phyloP scores from a whole-genome alignment of 192 early-diverging fungal species.

The Coemansia sp. region DNA sequence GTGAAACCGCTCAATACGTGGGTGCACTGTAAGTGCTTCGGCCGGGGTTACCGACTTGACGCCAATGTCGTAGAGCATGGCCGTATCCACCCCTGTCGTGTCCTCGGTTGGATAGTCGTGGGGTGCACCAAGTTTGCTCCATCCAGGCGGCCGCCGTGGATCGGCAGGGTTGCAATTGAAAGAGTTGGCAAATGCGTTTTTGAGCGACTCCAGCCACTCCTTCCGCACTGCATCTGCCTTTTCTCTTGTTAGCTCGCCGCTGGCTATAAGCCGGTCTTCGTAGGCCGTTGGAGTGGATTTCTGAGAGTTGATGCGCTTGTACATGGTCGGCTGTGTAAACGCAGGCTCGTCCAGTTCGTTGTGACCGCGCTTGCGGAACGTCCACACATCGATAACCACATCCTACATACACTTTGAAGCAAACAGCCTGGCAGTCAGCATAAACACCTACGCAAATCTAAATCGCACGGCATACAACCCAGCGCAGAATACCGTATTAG shows the following conservation, averaged over 20 bases:
- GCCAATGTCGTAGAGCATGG: conserved; percentile 67
- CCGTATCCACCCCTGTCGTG: conserved; percentile 62
- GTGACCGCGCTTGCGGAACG: conserved; percentile 94
- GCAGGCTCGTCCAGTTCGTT: conserved; percentile 97
- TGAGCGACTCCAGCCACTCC: conserved; percentile 30
- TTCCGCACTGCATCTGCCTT: conserved; percentile 11
- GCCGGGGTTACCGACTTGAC: conserved; percentile 67
- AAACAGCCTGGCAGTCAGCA: no score
- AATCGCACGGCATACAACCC: background rate
- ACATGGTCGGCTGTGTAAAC: conserved; percentile 96
- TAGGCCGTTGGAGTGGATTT: conserved; percentile 79
- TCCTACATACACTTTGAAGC: conserved; percentile 60
- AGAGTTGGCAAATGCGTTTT: conserved; percentile 24
- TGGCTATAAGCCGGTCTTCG: conserved; percentile 58
- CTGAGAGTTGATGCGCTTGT: conserved; percentile 78
- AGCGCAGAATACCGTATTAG: background rate
- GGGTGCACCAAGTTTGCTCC: conserved; percentile 11
- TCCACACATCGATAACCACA: conserved; percentile 90
- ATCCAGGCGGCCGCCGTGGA: conserved; percentile 7
- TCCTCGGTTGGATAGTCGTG: conserved; percentile 17
- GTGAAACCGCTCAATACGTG: conserved; percentile 88
- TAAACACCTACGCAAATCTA: no score
- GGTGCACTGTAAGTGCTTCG: conserved; percentile 69
- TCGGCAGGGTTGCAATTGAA: conserved; percentile 29
- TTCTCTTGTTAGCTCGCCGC: conserved; percentile 22